Conservation (phyloP, 1,284 basidiomycete species). For the Hemileia vastatrix region DNA sequence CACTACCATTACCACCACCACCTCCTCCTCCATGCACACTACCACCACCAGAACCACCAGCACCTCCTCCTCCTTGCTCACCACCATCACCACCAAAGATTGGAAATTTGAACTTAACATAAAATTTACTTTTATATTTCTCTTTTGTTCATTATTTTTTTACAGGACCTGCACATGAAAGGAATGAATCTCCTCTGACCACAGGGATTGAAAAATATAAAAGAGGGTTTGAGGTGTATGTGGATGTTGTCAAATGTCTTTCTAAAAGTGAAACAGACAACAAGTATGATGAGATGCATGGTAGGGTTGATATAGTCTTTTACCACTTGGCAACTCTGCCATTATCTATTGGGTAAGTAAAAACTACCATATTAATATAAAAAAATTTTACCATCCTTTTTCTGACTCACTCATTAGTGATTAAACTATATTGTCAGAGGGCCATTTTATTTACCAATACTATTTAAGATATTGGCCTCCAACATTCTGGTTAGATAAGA, state of each 20-base stretch:
- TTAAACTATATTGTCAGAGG: conserved; percentile 3
- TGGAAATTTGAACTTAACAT: background rate
- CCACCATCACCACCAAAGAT: no score
- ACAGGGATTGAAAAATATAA: conserved; percentile 3
- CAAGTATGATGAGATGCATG: conserved; percentile 10
- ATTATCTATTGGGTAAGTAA: background rate
- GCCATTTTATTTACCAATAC: conserved; percentile 5
- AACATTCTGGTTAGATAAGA: conserved; percentile 14
- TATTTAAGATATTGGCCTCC: conserved; percentile 11
- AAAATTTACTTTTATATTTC: background rate
- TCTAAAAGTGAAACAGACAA: background rate
- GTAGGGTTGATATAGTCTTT: conserved; percentile 13
- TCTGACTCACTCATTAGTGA: background rate
- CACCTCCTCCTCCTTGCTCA: no score
- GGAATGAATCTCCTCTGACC: background rate
- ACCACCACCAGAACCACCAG: no score
- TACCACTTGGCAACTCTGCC: conserved; percentile 8
- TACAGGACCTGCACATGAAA: conserved; percentile 5
- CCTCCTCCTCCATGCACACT: no score
- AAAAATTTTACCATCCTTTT: background rate
- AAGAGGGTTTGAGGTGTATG: conserved; percentile 6
- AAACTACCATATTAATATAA: background rate
- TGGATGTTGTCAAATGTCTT: conserved; percentile 1
- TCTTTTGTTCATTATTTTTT: background rate
- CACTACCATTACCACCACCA: no score